Percentiles rank a stretch among this genome's conserved stretches.
These are phyloP conservation scores for Boletales sp. DNA, from an alignment of 768 basidiomycete genomes.

Conservation along the genomic window DNA sequence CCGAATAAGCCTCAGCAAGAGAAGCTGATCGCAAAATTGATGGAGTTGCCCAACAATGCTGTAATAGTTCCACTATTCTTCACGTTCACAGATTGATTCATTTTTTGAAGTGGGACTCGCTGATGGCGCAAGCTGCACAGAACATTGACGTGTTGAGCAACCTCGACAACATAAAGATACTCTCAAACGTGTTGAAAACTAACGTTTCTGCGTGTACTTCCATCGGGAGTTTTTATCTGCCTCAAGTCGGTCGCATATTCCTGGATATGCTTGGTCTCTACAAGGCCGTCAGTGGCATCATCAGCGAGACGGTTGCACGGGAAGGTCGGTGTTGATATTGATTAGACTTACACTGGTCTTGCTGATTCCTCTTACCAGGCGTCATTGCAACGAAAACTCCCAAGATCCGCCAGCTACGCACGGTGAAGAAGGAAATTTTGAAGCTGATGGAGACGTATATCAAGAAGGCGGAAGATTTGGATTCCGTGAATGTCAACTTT, in stretches of 20 bases:
- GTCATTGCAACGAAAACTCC: constrained; percentile 94
- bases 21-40: constrained; percentile 88
- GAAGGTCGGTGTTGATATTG: constrained; percentile 51
- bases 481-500: constrained; percentile 85
- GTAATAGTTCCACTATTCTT: constrained; percentile 43
- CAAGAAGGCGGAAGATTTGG: constrained; percentile 94
- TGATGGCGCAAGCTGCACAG: constrained; percentile 93
- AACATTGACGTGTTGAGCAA: constrained; percentile 90
- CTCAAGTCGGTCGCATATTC: constrained; percentile 95
- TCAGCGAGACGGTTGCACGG: constrained; percentile 86
- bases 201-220: constrained; percentile 97
- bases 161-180: constrained; percentile 92
- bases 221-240: constrained; percentile 94
- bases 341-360: background rate
- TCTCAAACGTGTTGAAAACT: constrained; percentile 96
- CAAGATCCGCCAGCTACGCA: constrained; percentile 88
- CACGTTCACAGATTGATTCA: background rate
- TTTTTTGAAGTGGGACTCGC: constrained; percentile 79
- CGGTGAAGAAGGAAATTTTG: constrained; percentile 97
- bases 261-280: constrained; percentile 98
- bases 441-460: constrained; percentile 98
- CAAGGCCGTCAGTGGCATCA: constrained; percentile 94
- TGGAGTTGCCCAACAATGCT: constrained; percentile 97
- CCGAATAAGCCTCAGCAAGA: constrained; percentile 98
- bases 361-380: constrained; percentile 43